Conservation (phyloP, 2,329 filamentous ascomycete species). For the Tolypocladium tundrense region DNA sequence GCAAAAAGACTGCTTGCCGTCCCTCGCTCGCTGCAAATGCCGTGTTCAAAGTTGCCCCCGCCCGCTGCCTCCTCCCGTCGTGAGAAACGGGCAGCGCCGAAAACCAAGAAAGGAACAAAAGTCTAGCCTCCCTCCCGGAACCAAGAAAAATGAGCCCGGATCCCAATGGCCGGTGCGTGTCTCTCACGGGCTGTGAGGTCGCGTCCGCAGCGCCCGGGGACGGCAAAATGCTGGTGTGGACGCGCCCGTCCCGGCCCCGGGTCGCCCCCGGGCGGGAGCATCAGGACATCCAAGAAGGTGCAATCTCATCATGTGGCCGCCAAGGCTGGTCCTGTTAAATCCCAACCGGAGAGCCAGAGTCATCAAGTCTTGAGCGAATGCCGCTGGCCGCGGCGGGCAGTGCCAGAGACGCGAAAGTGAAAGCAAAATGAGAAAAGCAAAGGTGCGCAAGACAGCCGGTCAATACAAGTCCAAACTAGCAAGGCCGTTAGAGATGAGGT, state of each 20-base stretch:
- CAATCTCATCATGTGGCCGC: background rate
- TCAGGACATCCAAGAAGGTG: background rate
- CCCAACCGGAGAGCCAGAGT: background rate
- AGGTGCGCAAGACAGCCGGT: background rate
- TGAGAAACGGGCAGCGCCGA: background rate
- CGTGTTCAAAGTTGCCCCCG: background rate
- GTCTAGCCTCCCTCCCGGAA: background rate
- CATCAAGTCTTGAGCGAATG: background rate
- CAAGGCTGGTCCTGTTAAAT: slow-evolving; percentile 3
- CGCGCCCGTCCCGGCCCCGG: background rate
- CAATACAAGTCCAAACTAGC: background rate
- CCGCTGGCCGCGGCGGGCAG: background rate
- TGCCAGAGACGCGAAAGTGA: background rate
- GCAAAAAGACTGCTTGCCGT: background rate
- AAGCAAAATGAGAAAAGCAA: background rate
- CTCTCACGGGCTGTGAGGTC: background rate
- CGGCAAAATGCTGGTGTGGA: background rate
- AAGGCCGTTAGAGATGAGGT: slow-evolving; percentile 3
- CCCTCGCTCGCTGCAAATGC: slow-evolving; percentile 1
- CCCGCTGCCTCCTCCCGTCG: background rate
- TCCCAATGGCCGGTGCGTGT: background rate
- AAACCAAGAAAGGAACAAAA: background rate
- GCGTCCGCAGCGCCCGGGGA: background rate
- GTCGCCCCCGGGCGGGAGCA: background rate
- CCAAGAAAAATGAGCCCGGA: background rate